Evolutionary conservation across 2,329 filamentous ascomycete species (phyloP), one percentile per base, ranked within the genome.

Genomic region (Dendrostoma leiphaemia): DNA sequence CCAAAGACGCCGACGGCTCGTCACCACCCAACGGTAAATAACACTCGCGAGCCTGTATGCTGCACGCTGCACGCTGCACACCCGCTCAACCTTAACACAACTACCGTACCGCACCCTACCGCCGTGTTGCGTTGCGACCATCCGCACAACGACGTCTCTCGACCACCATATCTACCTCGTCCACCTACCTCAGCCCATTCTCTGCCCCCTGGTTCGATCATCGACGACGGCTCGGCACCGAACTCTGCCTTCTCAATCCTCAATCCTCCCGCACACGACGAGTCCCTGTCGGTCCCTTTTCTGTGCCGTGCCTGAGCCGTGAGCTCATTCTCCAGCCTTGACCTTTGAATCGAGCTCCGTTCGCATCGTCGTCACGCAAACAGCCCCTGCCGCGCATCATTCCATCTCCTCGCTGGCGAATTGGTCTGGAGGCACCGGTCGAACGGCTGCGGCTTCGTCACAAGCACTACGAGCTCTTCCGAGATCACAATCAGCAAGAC

Each of bases 21-120:
- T 51, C 48, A 43, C 48, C 55, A 23, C 52, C 56, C 21, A 52
- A 55, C 56, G 56, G 56, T 58, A 58, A 58, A 55, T 58, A 55
- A 51, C 26, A 41, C 40, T n/a, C 23, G 26, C 50, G 21, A 34
- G 44, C 21, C 31, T 38, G 43, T 37, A 50, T 17, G 21, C 34
- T 35, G 31, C 35, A n/a, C 29, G 40, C 35, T 21, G 26, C 26
- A 40, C 32, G 31, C 35, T 6, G 44, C 53, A 43, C 46, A 9
- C 34, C 15, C 45, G 15, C 24, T 21, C 21, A 40, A 34, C n/a
- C 8, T n/a, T n/a, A n/a, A 15, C 26, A 46, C 28, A 23, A 28
- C 19, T 17, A 40, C 37, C 6, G 17, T 19, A 40, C 37, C 37
- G 40, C 21, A 24, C 8, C 23, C 10, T 44, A n/a, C n/a, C n/a